Conservation (phyloP, 257 asterid species). For the Buddleja alternifolia region DNA sequence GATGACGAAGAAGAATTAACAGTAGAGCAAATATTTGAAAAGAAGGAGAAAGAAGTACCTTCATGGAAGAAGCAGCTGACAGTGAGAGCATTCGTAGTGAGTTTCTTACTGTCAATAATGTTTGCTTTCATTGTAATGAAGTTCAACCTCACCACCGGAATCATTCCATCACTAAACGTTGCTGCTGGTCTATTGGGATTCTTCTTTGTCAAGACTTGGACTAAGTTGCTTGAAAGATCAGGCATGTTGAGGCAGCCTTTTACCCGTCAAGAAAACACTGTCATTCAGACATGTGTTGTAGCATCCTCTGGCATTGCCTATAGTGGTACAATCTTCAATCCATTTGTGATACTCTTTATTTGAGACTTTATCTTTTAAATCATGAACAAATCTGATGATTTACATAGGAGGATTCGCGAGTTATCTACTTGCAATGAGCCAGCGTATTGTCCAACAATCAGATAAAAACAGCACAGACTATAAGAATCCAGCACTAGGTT, state of each 20-base stretch:
- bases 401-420: conserved; percentile 62
- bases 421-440: conserved; percentile 59
- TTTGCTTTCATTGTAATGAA: conserved; percentile 67
- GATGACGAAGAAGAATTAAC: conserved; percentile 28
- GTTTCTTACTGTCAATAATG: conserved; percentile 51
- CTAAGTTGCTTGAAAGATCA: conserved; percentile 44
- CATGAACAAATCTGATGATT: too few species aligned
- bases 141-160: conserved; percentile 67
- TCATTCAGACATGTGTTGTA: conserved; percentile 77
- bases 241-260: conserved; percentile 60
- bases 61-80: conserved; percentile 70
- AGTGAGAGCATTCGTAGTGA: conserved; percentile 56
- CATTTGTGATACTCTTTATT: too few species aligned
- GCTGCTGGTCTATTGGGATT: conserved; percentile 76
- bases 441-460: conserved; percentile 42
- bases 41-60: conserved; percentile 46
- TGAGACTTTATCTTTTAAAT: too few species aligned
- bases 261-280: conserved; percentile 75
- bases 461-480: conserved; percentile 41
- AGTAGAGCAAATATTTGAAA: conserved; percentile 49
- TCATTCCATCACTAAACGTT: conserved; percentile 69
- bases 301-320: conserved; percentile 81
- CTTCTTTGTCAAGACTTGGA: conserved; percentile 69
- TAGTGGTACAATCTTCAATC: conserved; percentile 45
- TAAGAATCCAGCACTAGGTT: conserved; percentile 49